phyloP scores from a whole-genome alignment of 257 asterid species.

The Lycium ferocissimum region DNA sequence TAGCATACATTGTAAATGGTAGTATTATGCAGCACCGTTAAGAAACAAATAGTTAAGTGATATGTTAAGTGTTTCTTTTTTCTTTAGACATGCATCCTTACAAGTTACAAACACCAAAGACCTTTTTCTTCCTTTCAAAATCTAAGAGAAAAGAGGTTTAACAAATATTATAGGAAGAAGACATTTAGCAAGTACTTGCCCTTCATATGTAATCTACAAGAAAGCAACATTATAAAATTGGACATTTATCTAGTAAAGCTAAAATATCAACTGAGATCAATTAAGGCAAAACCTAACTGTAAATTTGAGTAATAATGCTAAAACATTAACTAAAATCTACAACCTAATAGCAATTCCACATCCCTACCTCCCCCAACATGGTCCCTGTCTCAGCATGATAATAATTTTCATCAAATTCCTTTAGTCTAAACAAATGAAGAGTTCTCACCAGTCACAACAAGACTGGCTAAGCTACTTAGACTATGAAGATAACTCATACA shows the following conservation, averaged over 20 bases:
- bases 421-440: neutral
- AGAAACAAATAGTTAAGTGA: neutral
- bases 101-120: neutral
- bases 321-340: neutral
- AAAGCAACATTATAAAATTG: neutral
- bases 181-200: neutral
- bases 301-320: neutral
- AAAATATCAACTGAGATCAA: neutral
- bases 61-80: neutral
- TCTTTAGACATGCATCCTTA: constrained; percentile 6
- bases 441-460: neutral
- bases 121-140: neutral
- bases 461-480: neutral
- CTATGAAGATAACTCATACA: neutral
- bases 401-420: neutral
- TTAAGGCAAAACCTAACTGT: neutral
- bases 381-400: neutral
- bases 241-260: neutral
- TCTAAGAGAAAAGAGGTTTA: neutral
- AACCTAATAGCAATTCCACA: neutral
- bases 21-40: neutral
- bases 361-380: neutral
- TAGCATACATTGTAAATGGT: neutral
- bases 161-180: neutral
- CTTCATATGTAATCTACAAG: neutral